A percentile compares a stretch with the other conserved stretches of the same genome.
These are phyloP conservation scores for Backusella luteola DNA, from an alignment of 192 early-diverging fungal species.

Conservation along the genomic window DNA sequence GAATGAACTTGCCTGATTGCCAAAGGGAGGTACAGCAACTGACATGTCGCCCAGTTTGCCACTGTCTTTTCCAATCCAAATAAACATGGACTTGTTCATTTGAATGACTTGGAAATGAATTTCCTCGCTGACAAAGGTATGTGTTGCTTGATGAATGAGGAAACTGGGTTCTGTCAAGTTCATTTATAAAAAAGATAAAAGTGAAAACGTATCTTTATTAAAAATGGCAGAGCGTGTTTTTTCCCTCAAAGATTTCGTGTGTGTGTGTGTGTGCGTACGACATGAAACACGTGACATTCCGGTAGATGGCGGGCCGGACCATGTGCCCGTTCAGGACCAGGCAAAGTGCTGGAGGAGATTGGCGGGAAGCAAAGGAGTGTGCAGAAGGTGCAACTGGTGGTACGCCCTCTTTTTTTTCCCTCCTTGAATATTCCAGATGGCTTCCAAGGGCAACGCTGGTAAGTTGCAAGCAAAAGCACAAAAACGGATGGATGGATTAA, in stretches of 20 bases:
- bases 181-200: not conserved
- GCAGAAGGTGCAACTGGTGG: not conserved
- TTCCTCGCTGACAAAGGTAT: conserved; percentile 29
- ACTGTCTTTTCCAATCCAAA: conserved; percentile 29
- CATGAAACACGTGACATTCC: not conserved
- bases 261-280: not conserved
- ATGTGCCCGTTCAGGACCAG: not conserved
- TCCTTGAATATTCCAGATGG: conserved; percentile 15
- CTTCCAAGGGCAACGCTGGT: conserved; percentile 20
- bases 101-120: conserved; percentile 29
- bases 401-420: conserved; percentile 6
- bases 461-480: not conserved
- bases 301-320: not conserved
- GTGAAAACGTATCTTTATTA: not conserved
- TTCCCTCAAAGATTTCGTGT: not conserved
- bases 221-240: not conserved
- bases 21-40: conserved; percentile 28
- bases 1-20: conserved; percentile 13
- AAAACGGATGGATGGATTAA: conserved; percentile 7
- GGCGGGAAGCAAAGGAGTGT: not conserved
- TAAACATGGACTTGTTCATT: conserved; percentile 27
- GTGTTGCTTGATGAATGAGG: conserved; percentile 30
- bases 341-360: not conserved
- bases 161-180: conserved; percentile 21
- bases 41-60: conserved; percentile 28